Evolutionary conservation across 2,329 filamentous ascomycete genomes (phyloP), one percentile per base, ranked within the genome.

Genomic region (Fonsecaea nubica): DNA sequence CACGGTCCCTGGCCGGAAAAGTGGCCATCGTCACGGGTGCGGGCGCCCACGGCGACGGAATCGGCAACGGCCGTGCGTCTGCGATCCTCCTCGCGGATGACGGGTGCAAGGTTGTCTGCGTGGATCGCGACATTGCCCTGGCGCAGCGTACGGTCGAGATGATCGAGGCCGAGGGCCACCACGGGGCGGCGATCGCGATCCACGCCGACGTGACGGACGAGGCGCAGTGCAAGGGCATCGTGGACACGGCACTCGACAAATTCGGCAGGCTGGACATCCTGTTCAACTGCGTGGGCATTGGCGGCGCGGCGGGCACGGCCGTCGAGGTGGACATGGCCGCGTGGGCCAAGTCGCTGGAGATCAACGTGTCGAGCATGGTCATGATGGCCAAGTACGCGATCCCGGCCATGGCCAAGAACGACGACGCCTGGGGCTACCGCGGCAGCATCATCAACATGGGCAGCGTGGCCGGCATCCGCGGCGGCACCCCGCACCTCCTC

Each of bases 361-460:
- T 89, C 55, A 90, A 90, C 71, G 85, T 90, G 3, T 83, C 82
- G 4, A 87, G 84, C 71, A 90, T 90, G 87, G 84, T 90, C 35
- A 79, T 85, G 62, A 89, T 90, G 86, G 79, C 80, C 18, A 88
- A 89, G 71, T 84, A 85, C 70, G 83, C 83, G 0, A 83, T 90
- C 35, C 88, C 87, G 0, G 83, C 78, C 2, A 90, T 90, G 87
- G 68, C 70, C 30, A 80, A 79, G 63, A 88, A 89, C 62, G 77
- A 81, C 6, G 79, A 79, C 0, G 79, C 83, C 40, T 62, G 68
- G 64, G 67, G 72, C 64, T 72, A 77, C 61, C 78, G 80, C 62
- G 85, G 86, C 6, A 80, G 76, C 48, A 86, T 89, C 65, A 80
- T 89, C 70, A 90, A 90, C 72, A 86, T 90, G 80, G 85, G 84